Evolutionary conservation across 495 filamentous ascomycete genomes (phyloP), one percentile per base, ranked within the genome.

Genomic region (Hyaloscypha variabilis): DNA sequence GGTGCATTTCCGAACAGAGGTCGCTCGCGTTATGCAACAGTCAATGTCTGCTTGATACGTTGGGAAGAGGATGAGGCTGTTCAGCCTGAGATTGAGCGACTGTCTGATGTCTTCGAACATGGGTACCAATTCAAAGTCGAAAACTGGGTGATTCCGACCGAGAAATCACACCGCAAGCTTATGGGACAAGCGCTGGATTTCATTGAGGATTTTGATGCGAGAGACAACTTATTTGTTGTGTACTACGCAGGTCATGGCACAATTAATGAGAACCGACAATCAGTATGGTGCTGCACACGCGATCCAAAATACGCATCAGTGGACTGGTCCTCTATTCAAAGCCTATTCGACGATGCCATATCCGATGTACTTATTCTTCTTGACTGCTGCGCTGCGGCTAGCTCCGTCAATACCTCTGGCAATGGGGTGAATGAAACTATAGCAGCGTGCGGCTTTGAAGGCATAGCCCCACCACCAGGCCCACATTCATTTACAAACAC

Each of bases 61-160:
- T 86, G 84, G 84, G 76, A 76, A 42, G 81, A 77, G 52, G 83
- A 85, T 60, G 82, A 85, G 67, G 81, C 82, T 60, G 80, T 84
- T 23, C 72, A 82, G 2, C 79, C 78, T 23, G 81, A 84, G 72
- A 74, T 84, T 31, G 75, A 81, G 64, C 79, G 82, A 24, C 67
- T 86, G 52, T 79, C 79, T 53, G 76, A 75, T 53, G 81, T 82
- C 58, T 67, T 86, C n/a, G 74, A 79, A 53, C 74, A 79, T 26
- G 30, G 30, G 11, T 85, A 84, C 67, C 69, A 66, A 64, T 85
- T 79, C 62, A 72, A 77, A 31, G 81, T 79, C 19, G 81, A 83
- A 39, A 76, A 73, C 58, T 85, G 82, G 62, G 68, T 76, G 58
- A 84, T 86, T 56, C 83, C 83, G 10, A 80, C 78, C 53, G 75